phyloP scores from a whole-genome alignment of 2,329 filamentous ascomycete genomes.

The Paraphaeosphaeria sporulosa region DNA sequence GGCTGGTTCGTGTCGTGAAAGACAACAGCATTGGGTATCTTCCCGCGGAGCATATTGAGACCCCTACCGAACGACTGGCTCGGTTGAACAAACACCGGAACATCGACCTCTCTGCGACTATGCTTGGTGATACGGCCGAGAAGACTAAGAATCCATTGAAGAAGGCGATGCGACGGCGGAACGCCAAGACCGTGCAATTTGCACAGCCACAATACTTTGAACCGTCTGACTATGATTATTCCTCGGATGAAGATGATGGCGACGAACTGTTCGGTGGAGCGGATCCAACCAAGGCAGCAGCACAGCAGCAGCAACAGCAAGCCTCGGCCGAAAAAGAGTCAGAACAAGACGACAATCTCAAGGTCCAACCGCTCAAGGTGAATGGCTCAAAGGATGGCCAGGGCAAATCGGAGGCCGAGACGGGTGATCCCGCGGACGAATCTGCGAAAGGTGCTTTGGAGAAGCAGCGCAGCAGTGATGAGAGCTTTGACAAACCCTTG shows the following conservation, averaged over 20 bases:
- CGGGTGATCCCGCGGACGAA: conserved; percentile 44
- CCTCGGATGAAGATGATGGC: conserved; percentile 75
- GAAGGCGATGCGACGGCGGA: conserved; percentile 80
- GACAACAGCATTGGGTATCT: conserved; percentile 99
- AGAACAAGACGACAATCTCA: conserved; percentile 47
- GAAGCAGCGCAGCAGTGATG: conserved; percentile 68
- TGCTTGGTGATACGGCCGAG: conserved; percentile 76
- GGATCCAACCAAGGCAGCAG: conserved; percentile 38
- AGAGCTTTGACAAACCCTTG: conserved; percentile 63
- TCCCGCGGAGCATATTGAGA: conserved; percentile 97
- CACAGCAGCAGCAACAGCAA: conserved; percentile 31
- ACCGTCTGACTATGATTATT: conserved; percentile 86
- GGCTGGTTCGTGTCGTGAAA: conserved; percentile 96
- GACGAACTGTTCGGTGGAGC: conserved; percentile 47
- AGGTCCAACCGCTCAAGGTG: conserved; percentile 50
- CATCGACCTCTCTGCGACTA: conserved; percentile 80
- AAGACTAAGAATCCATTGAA: conserved; percentile 85
- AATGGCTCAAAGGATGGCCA: conserved; percentile 38
- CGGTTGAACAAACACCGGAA: conserved; percentile 97
- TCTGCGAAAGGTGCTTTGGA: conserved; percentile 52
- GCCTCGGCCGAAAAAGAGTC: conserved; percentile 47
- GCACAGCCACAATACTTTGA: conserved; percentile 86
- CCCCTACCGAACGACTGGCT: conserved; percentile 91
- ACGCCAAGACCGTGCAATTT: conserved; percentile 87
- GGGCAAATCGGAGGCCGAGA: conserved; percentile 31